A percentile compares a stretch with the other conserved stretches of the same genome.
Evolutionary conservation across 257 asterid genomes (phyloP).

Genomic region (Solanum chiquidenum): DNA sequence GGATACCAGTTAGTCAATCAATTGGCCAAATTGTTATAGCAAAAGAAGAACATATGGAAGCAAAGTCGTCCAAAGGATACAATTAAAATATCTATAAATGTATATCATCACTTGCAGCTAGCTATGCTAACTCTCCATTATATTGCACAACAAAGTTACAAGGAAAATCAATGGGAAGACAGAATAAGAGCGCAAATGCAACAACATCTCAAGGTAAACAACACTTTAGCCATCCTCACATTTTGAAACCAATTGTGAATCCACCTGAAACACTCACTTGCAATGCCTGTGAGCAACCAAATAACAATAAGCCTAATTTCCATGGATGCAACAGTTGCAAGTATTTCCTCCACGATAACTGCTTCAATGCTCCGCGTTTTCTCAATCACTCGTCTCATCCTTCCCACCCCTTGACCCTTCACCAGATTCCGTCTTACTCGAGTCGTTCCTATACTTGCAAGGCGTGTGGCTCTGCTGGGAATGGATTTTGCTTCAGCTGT

Average conservation of each 20-base stretch:
- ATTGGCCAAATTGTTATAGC: background rate
- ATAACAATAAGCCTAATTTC: too few species aligned
- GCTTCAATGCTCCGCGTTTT: slow-evolving; percentile 20
- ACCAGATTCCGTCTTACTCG: slow-evolving; percentile 11
- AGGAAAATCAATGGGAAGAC: background rate
- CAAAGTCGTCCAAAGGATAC: background rate
- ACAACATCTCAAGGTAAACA: too few species aligned
- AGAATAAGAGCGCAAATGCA: too few species aligned
- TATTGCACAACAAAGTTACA: background rate
- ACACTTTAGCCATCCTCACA: slow-evolving; percentile 29
- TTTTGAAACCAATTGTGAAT: background rate
- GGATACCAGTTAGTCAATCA: background rate
- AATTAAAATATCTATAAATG: background rate
- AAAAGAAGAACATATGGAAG: background rate
- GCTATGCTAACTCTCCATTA: background rate
- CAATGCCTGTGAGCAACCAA: slow-evolving; percentile 10
- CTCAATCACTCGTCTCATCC: slow-evolving; percentile 20
- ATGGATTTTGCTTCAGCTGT: slow-evolving; percentile 12
- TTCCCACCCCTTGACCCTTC: slow-evolving; percentile 20
- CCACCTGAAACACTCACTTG: slow-evolving; percentile 7
- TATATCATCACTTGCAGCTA: background rate
- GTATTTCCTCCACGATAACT: slow-evolving; percentile 19
- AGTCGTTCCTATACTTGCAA: slow-evolving; percentile 8
- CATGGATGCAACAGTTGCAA: too few species aligned
- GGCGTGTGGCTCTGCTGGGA: slow-evolving; percentile 14